Percentiles rank a stretch among this genome's conserved stretches.
Evolutionary conservation across 148 eudicot species (phyloP).

Genomic region (Chenopodium suecicum): DNA sequence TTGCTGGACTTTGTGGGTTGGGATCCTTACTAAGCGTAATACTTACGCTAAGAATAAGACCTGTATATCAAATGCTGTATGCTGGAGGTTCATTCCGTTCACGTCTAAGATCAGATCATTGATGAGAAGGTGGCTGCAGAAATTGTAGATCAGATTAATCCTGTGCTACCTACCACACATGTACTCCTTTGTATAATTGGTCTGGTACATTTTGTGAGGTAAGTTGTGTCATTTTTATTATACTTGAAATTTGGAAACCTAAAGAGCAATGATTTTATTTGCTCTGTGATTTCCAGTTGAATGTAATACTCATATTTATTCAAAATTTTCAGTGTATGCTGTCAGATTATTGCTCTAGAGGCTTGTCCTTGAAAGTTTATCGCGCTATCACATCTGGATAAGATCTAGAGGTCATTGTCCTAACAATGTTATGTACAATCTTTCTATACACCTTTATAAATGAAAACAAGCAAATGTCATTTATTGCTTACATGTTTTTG

Average conservation of each 20-base stretch:
- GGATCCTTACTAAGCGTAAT: slow-evolving; percentile 65
- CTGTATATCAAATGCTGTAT: slow-evolving; percentile 90
- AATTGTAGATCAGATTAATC: not conserved
- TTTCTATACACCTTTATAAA: not conserved
- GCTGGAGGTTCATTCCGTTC: slow-evolving; percentile 75
- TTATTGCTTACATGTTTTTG: not conserved
- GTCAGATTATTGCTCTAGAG: slow-evolving; percentile 1
- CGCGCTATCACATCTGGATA: not conserved
- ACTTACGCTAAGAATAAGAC: slow-evolving; percentile 67
- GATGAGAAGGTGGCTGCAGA: slow-evolving; percentile 11
- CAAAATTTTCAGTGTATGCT: not conserved
- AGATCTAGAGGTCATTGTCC: not conserved
- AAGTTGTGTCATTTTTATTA: not conserved
- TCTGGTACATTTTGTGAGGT: not conserved
- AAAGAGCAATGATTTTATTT: no score
- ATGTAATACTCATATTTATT: not conserved
- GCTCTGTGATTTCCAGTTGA: no score
- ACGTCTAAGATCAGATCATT: slow-evolving; percentile 48
- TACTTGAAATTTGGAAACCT: not conserved
- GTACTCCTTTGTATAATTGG: not conserved
- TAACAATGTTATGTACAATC: not conserved
- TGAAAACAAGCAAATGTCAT: not conserved
- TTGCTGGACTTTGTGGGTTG: slow-evolving; percentile 70
- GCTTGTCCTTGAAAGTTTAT: slow-evolving; percentile 10
- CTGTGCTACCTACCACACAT: not conserved